These are phyloP conservation scores for Seiridium cupressi DNA, from an alignment of 2,329 filamentous ascomycete species.

Conservation along the genomic window DNA sequence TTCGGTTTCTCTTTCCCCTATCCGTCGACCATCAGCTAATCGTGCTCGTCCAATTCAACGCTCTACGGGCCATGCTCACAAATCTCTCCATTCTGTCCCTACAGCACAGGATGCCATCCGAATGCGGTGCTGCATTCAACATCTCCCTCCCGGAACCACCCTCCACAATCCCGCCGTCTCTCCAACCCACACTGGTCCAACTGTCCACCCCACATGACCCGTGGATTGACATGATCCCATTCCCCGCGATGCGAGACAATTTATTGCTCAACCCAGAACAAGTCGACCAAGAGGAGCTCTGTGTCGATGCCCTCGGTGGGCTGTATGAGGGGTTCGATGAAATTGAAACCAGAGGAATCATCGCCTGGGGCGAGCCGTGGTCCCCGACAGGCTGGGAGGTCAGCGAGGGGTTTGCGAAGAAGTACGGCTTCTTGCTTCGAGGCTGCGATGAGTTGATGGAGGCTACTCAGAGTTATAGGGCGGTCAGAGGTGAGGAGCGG, in stretches of 20 bases:
- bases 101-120: constrained; percentile 19
- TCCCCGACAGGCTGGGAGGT: constrained; percentile 37
- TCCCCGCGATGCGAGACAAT: constrained; percentile 26
- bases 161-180: constrained; percentile 15
- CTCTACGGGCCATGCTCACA: constrained; percentile 18
- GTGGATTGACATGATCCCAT: constrained; percentile 27
- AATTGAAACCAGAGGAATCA: constrained; percentile 23
- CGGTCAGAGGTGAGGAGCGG: constrained; percentile 28
- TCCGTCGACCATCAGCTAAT: constrained; percentile 21
- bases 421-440: constrained; percentile 32
- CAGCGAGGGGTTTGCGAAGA: constrained; percentile 30
- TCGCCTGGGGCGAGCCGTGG: constrained; percentile 35
- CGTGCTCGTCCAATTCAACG: constrained; percentile 22
- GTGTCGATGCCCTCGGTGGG: constrained; percentile 24
- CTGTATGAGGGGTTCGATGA: constrained; percentile 26
- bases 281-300: constrained; percentile 26
- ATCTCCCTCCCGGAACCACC: constrained; percentile 16
- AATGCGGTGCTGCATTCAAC: constrained; percentile 19
- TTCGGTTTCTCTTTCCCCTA: constrained; percentile 15
- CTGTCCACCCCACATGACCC: constrained; percentile 19
- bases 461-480: constrained; percentile 33
- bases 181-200: constrained; percentile 26
- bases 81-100: constrained; percentile 21
- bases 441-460: constrained; percentile 29
- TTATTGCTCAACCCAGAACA: constrained; percentile 17